These are phyloP conservation scores for Mycena galericulata DNA, from an alignment of 768 basidiomycete genomes.

Conservation along the genomic window DNA sequence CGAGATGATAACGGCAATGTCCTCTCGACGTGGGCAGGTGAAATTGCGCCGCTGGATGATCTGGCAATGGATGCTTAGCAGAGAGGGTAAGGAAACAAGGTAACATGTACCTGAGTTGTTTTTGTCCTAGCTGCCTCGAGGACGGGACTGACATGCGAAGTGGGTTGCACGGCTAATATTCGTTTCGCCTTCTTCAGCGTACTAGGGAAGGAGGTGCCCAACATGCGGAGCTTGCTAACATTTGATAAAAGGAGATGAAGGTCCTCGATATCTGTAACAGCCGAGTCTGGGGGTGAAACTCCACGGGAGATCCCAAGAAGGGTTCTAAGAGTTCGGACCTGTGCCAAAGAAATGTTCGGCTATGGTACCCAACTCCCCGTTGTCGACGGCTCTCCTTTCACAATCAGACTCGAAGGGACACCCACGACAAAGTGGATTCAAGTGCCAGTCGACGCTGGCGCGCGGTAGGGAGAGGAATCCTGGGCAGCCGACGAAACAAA, in stretches of 20 bases:
- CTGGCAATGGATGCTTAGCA: conserved; percentile 41
- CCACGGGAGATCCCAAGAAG: conserved; percentile 46
- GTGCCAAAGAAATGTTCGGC: conserved; percentile 61
- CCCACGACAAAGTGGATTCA: conserved; percentile 60
- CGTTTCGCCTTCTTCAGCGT: conserved; percentile 54
- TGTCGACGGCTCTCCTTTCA: conserved; percentile 45
- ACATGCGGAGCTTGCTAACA: conserved; percentile 40
- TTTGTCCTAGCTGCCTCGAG: conserved; percentile 53
- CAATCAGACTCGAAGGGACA: conserved; percentile 57
- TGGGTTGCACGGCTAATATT: conserved; percentile 45
- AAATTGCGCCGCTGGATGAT: conserved; percentile 57
- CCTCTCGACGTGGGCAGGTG: conserved; percentile 58
- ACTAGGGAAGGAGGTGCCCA: conserved; percentile 49
- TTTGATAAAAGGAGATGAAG: conserved; percentile 52
- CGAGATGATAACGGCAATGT: conserved; percentile 58
- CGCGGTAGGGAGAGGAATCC: conserved; percentile 49
- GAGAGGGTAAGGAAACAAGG: background rate
- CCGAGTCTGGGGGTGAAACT: conserved; percentile 2
- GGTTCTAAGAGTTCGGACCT: conserved; percentile 54
- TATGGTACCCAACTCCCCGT: conserved; percentile 56
- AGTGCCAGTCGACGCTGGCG: conserved; percentile 58
- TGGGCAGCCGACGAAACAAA: conserved; percentile 58
- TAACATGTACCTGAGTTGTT: conserved; percentile 46
- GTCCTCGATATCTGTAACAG: conserved; percentile 61
- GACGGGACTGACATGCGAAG: conserved; percentile 47